phyloP scores from a whole-genome alignment of 2,329 filamentous ascomycete genomes.

The Coleophoma cylindrospora region DNA sequence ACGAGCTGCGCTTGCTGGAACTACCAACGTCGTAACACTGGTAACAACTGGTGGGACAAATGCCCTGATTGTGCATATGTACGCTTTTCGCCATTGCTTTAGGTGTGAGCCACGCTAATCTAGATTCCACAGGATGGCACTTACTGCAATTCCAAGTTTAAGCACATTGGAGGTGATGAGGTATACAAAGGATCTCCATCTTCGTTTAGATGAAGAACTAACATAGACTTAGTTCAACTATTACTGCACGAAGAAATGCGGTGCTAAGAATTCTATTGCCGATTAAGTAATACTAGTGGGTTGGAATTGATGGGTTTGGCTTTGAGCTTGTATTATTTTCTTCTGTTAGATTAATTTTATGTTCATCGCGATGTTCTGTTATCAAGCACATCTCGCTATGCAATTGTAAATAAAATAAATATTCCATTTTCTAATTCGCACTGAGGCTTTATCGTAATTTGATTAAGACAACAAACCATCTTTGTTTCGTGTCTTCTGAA shows the following conservation, averaged over 20 bases:
- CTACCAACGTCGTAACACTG: neutral
- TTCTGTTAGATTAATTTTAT: no score
- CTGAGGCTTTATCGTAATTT: no score
- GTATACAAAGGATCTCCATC: neutral
- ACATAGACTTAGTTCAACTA: neutral
- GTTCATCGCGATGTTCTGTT: no score
- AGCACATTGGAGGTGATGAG: slow-evolving; percentile 1
- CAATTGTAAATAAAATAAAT: no score
- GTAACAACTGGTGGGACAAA: neutral
- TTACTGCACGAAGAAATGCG: neutral
- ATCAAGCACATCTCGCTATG: no score
- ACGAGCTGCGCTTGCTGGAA: neutral
- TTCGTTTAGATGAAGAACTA: neutral
- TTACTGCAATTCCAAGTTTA: neutral
- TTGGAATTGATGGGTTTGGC: no score
- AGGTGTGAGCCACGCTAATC: neutral
- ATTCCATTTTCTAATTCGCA: no score
- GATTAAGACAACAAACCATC: no score
- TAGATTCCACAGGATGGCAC: neutral
- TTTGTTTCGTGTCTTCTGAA: no score
- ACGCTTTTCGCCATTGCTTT: neutral
- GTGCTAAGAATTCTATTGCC: neutral
- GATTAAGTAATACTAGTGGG: neutral
- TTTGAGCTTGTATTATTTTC: no score
- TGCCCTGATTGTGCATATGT: neutral